These are phyloP conservation scores for Trichosporon sp. DNA, from an alignment of 1,284 basidiomycete species.

Conservation along the genomic window DNA sequence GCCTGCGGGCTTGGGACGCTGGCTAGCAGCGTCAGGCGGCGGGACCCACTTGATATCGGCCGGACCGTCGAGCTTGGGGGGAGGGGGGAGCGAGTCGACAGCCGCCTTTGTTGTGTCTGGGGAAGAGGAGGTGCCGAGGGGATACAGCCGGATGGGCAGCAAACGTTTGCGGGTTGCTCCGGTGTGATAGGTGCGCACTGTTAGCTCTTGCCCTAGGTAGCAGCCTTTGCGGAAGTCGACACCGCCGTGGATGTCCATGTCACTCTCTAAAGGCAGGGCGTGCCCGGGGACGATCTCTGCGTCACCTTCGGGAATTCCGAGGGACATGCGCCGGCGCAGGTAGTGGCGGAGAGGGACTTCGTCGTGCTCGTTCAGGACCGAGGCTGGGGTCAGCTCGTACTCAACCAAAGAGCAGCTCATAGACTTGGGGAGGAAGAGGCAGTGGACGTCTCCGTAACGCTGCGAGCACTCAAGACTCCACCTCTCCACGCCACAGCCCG, in stretches of 20 bases:
- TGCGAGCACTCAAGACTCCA: too few relatives aligned
- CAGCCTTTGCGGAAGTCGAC: slow-evolving; percentile 98
- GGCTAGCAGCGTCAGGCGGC: slow-evolving; percentile 24
- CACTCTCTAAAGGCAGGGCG: slow-evolving; percentile 87
- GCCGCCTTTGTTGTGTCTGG: not conserved
- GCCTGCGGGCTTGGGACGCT: slow-evolving; percentile 41
- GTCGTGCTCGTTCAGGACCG: slow-evolving; percentile 22
- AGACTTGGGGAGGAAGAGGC: too few relatives aligned
- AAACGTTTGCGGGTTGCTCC: slow-evolving; percentile 88
- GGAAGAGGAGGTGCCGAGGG: not conserved
- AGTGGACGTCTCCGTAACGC: too few relatives aligned
- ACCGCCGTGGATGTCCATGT: slow-evolving; percentile 87
- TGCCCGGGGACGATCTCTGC: slow-evolving; percentile 69
- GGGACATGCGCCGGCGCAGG: slow-evolving; percentile 56
- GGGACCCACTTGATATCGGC: slow-evolving; percentile 39
- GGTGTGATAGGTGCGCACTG: slow-evolving; percentile 92
- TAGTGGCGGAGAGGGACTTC: slow-evolving; percentile 5
- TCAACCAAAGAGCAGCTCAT: too few relatives aligned
- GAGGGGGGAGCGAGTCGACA: not conserved
- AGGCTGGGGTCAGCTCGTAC: slow-evolving; percentile 21
- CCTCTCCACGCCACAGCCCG: too few relatives aligned
- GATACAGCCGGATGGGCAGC: slow-evolving; percentile 59
- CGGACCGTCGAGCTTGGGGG: not conserved
- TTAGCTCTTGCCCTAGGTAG: slow-evolving; percentile 96
- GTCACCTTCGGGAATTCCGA: slow-evolving; percentile 82